Evolutionary conservation across 2,329 filamentous ascomycete species (phyloP), one percentile per base, ranked within the genome.

Genomic region (Aspergillus eucalypticola): DNA sequence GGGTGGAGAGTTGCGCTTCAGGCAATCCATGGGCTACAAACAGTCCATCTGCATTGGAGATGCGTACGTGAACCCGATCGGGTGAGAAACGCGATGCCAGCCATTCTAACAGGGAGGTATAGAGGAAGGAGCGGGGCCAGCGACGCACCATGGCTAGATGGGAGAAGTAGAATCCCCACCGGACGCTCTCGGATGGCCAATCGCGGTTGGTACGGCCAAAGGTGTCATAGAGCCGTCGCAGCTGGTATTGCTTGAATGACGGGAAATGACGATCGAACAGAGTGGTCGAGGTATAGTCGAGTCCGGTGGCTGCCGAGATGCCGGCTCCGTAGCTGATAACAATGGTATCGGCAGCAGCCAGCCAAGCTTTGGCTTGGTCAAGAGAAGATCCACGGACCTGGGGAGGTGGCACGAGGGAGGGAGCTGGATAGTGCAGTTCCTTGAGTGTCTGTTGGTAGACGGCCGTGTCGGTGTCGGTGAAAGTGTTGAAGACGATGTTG

Each of bases 161-260:
- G n/a, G 59, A 52, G 21, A 69, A 64, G 13, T 61, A 68, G 42
- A 67, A 69, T 5, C 66, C 65, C 66, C 64, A 68, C 63, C 67
- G 67, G 17, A 67, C 62, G 3, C 17, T 13, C 11, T 39, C 51
- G 4, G 60, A 60, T 5, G 57, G 52, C 67, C 66, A 69, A 8
- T 49, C 59, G 1, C 51, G 35, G 23, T 65, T 67, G 23, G 44
- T 49, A 1, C 21, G 11, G 5, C 65, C 65, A 19, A 69, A 63
- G 6, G 62, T 60, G 38, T 68, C 67, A 46, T 69, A 66, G 13
- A 69, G 41, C 1, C 57, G 56, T 5, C 51, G 46, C n/a, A 69
- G 54, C 1, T 64, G 78, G 54, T 73, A 70, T 63, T 72, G 68
- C 59, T 60, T 56, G 52, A 77, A 73, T 58, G 61, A 65, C 3